Evolutionary conservation across 2,329 filamentous ascomycete genomes (phyloP), one percentile per base, ranked within the genome.

Genomic region (Aspergillus ochraceus): DNA sequence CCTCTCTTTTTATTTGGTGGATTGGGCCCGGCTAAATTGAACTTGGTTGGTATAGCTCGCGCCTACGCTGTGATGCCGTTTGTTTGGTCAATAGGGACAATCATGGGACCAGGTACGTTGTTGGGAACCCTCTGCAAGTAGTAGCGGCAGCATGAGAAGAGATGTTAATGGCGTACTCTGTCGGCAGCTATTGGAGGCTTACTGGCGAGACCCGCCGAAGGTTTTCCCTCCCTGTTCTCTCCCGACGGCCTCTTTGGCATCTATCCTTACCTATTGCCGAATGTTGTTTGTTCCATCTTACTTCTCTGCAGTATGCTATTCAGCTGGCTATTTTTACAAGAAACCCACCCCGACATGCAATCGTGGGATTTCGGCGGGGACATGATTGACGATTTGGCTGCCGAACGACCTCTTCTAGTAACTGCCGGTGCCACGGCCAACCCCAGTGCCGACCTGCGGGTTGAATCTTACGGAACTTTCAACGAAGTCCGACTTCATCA

Each of bases 21-120:
- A 39, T 55, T n/a, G 20, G 24, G n/a, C 24, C n/a, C 12, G 32
- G 19, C 36, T 42, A 42, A n/a, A 22, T 11, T 4, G 10, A 61
- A 59, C 62, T 67, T 42, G 49, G 61, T 47, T n/a, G 14, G 24
- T 55, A 62, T 68, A 91, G 90, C 92, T 60, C 87, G 89, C 62
- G 93, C 93, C 29, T 97, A 93, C 74, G 88, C 92, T 2, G 86
- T 97, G 49, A 96, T 97, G 91, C 93, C 93, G 0, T 97, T 97
- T 71, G 90, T 97, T 8, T 97, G 93, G 92, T 89, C 86, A 51
- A 88, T 97, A 55, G 93, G 93, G 24, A 96, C 91, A 10, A 96
- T 97, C 64, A 83, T 96, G 55, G 93, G 93, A 0, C 90, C 93
- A 64, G 74, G 74, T 75, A 69, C 55, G 67, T 64, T 45, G 54